Base-by-base conservation (phyloP, 2,329 filamentous ascomycete species). In the Fusarium tupiense region DNA sequence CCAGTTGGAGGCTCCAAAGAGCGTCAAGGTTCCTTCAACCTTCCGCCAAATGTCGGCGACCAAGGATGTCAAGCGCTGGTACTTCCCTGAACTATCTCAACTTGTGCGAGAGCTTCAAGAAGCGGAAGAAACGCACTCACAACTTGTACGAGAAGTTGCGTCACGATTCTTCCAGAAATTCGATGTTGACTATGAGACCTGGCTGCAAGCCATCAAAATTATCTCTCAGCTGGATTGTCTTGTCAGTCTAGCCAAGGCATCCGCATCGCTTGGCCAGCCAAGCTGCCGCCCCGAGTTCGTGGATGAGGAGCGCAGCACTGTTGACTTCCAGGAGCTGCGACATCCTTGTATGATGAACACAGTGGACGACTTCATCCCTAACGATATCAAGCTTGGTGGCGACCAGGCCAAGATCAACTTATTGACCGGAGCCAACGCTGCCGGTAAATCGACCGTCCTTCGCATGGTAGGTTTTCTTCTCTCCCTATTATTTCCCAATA, bases 21-120 rank as follows among this genome's bases (percentile, higher is more conserved):
- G 86, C 3, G 86, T 94, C 79, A 98, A 97, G 82, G 91, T 99
- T 6, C 96, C 96, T 0, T 93, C 93, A 74, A 90, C 86, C 77
- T 99, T 96, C 95, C 92, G 95, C 72, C 96, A 98, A 80, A 98
- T 98, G 95, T 98, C 96, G 9, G 93, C 95, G 2, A 98, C 96
- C 0, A 90, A 93, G 72, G 91, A 92, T 64, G 93, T 97, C 79
- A 98, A 97, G 83, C 92, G 96, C 2, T 99, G 96, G 86, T 99
- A 98, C 85, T 97, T 95, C 76, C 89, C 91, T 3, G 93, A 97
- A 78, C 88, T 98, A 20, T 93, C 93, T 20, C 87, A 89, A 35
- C 89, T 98, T 5, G 95, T 99, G 29, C 92, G 96, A 57, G 89
- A 94, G 76, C 88, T 98, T 24, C 96, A 98, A 80, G 96, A 99